Conservation (phyloP, 2,329 filamentous ascomycete species). For the Nigrograna mackinnonii region DNA sequence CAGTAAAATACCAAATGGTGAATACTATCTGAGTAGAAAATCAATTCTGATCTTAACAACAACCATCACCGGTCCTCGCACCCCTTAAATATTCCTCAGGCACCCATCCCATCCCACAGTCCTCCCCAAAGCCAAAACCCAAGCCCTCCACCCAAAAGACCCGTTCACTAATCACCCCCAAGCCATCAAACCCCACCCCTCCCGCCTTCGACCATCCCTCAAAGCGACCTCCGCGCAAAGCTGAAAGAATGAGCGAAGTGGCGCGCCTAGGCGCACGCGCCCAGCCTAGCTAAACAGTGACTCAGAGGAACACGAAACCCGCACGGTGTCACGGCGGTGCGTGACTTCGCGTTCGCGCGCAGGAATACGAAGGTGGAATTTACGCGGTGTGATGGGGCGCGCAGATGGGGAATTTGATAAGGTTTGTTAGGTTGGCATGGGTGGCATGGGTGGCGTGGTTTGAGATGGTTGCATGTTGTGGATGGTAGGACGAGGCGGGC, state of each 20-base stretch:
- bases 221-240: conserved; percentile 1
- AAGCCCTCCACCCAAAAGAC: neutral
- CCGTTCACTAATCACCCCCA: neutral
- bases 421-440: too few species aligned
- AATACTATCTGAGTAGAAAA: neutral
- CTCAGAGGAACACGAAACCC: conserved; percentile 12
- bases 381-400: conserved; percentile 6
- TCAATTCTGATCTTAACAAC: neutral
- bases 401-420: conserved; percentile 2
- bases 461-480: too few species aligned
- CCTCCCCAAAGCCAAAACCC: neutral
- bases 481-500: too few species aligned
- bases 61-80: neutral
- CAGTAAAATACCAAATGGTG: too few species aligned
- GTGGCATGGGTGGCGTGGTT: too few species aligned
- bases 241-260: too few species aligned
- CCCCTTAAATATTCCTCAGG: neutral
- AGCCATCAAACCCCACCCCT: neutral
- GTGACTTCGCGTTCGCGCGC: conserved; percentile 6
- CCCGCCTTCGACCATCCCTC: neutral
- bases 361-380: conserved; percentile 1
- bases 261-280: conserved; percentile 6
- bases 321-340: conserved; percentile 9
- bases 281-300: conserved; percentile 1
- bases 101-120: neutral